Base-by-base conservation (phyloP, 345 rosid genomes). In the Bretschneidera sinensis region DNA sequence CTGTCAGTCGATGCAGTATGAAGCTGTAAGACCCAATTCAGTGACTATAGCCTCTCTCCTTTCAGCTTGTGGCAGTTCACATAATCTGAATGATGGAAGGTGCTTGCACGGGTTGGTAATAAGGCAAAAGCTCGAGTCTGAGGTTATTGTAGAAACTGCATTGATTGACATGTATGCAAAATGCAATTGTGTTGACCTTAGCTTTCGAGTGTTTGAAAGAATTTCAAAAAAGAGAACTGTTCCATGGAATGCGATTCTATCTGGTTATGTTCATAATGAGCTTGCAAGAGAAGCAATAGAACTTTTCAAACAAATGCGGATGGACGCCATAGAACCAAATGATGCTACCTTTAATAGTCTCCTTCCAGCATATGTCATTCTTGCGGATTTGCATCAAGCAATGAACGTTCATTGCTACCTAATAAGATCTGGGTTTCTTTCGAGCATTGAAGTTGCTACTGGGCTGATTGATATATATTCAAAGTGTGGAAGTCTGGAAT, bases 121-220 rank as follows among this genome's bases (percentile, higher is more conserved):
- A 56, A 81, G 82, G 74, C 89, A 76, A 63, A 67, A 70, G 54
- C 62, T 85, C 19, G 76, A 64, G 61, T 62, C 71, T 4, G 73
- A 77, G 52, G 74, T 85, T 67, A 56, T 63, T 28, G 62, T 85
- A 8, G 89, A 88, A 65, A 91, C 97, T 34, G 83, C 94, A 69
- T 71, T 91, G 74, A 85, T 88, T 57, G 89, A 84, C 70, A 85
- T 88, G 89, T 91, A 88, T 73, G 89, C 97, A 67, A 88, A 81
- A 70, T 85, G 94, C 71, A 67, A 74, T 48, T 78, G 63, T 0
- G 13, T 83, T 61, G 77, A 80, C 48, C 78, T 76, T 45, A 82
- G 89, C 64, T 84, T 82, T 21, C 67, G 31, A 69, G 84, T 87
- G 53, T 79, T 91, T 62, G 63, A 52, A 0, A 75, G 67, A 76